These are phyloP conservation scores for Saccharum hybrid DNA, from an alignment of 202 grass and related monocot species.

Conservation along the genomic window DNA sequence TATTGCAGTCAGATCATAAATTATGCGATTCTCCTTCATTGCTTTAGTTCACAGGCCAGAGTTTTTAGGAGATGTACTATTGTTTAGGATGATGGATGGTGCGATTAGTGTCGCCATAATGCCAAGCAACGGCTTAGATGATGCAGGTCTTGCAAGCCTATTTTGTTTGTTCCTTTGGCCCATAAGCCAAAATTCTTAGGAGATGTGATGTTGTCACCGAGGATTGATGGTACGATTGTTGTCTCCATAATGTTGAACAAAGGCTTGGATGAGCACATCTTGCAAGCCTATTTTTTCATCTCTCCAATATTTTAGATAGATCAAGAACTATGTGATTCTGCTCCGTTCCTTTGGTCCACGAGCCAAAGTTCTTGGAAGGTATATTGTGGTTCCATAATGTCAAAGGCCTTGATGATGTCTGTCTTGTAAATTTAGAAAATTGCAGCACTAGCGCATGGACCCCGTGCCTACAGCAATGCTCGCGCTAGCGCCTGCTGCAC, in stretches of 20 bases:
- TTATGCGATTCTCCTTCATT: no score
- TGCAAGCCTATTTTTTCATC: constrained; percentile 78
- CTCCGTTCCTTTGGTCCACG: constrained; percentile 60
- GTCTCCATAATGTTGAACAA: constrained; percentile 70
- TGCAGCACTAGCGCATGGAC: no score
- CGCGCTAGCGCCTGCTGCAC: no score
- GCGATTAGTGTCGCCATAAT: constrained; percentile 44
- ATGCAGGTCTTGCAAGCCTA: constrained; percentile 50
- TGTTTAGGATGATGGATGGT: no score
- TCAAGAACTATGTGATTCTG: constrained; percentile 52
- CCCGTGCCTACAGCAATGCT: no score
- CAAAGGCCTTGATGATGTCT: no score
- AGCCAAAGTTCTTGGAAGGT: constrained; percentile 65
- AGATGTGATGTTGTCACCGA: constrained; percentile 16
- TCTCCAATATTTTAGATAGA: constrained; percentile 66
- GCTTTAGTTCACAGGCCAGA: no score
- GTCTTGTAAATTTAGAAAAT: no score
- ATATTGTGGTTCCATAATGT: no score
- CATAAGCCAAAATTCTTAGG: constrained; percentile 27
- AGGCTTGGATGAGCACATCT: constrained; percentile 36
- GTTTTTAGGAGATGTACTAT: no score
- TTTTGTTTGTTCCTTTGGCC: constrained; percentile 26
- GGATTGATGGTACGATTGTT: constrained; percentile 48
- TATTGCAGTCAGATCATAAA: no score
- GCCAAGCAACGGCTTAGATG: constrained; percentile 21